These are phyloP conservation scores for Setaria italica DNA, from an alignment of 202 grass and related monocot species.

Conservation along the genomic window DNA sequence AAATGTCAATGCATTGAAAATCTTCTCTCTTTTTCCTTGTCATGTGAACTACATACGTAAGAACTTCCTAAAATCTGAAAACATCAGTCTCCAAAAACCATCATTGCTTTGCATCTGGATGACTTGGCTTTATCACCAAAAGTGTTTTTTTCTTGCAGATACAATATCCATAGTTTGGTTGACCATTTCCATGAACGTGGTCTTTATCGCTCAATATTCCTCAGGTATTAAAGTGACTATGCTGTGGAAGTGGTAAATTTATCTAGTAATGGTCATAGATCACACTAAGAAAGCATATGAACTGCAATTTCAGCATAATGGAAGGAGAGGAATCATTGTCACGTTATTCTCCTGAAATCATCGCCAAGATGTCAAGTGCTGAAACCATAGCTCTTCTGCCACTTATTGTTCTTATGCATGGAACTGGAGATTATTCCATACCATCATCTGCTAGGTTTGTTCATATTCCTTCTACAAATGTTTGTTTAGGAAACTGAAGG, in stretches of 20 bases:
- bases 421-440: conserved; percentile 96
- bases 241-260: background rate
- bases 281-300: background rate
- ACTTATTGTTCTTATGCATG: conserved; percentile 89
- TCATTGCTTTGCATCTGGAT: conserved; percentile 21
- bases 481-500: conserved; percentile 27
- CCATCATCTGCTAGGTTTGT: conserved; percentile 87
- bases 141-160: conserved; percentile 58
- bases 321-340: conserved; percentile 84
- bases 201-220: conserved; percentile 81
- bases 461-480: conserved; percentile 23
- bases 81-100: background rate
- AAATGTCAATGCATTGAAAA: conserved; percentile 22
- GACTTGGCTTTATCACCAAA: conserved; percentile 22
- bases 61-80: conserved; percentile 25
- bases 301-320: conserved; percentile 92
- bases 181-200: conserved; percentile 93
- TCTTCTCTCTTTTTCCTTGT: background rate
- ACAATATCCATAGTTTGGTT: conserved; percentile 76
- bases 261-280: background rate
- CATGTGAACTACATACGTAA: conserved; percentile 2
- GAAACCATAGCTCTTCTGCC: conserved; percentile 76
- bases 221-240: conserved; percentile 72
- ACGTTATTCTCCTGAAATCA: conserved; percentile 87
- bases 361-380: conserved; percentile 62